A percentile compares a stretch with the other conserved stretches of the same genome.
Evolutionary conservation across 441 rosid species (phyloP).

Genomic region (Manihot esculenta): DNA sequence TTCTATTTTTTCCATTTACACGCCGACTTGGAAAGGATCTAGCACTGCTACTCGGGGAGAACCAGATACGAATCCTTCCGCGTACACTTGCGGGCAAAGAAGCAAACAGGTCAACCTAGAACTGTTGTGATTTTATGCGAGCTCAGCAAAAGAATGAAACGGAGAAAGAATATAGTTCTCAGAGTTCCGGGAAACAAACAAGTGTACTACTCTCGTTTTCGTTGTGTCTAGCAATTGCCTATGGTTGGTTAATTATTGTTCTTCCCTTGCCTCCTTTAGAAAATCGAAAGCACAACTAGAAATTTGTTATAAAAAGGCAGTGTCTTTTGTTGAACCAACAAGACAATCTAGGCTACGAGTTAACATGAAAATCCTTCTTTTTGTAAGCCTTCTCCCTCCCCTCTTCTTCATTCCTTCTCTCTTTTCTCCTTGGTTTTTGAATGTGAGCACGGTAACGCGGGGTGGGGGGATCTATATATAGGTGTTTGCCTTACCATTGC

Average conservation of each 20-base stretch:
- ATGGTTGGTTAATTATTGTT: not conserved
- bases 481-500: no score
- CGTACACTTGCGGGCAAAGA: not conserved
- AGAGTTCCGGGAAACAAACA: slow-evolving; percentile 59
- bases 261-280: not conserved
- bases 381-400: no score
- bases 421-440: no score
- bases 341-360: not conserved
- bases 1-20: not conserved
- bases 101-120: not conserved
- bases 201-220: slow-evolving; percentile 6
- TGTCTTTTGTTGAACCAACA: not conserved
- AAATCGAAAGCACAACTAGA: not conserved
- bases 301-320: not conserved
- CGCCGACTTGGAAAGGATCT: not conserved
- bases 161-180: not conserved
- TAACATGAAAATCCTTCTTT: no score
- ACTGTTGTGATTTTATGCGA: slow-evolving; percentile 2
- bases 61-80: not conserved
- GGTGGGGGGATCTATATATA: no score
- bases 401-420: no score
- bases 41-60: not conserved
- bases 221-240: not conserved
- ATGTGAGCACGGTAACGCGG: no score
- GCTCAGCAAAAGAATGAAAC: not conserved